Conservation (phyloP, 495 filamentous ascomycete species). For the Chaetomium tenue region DNA sequence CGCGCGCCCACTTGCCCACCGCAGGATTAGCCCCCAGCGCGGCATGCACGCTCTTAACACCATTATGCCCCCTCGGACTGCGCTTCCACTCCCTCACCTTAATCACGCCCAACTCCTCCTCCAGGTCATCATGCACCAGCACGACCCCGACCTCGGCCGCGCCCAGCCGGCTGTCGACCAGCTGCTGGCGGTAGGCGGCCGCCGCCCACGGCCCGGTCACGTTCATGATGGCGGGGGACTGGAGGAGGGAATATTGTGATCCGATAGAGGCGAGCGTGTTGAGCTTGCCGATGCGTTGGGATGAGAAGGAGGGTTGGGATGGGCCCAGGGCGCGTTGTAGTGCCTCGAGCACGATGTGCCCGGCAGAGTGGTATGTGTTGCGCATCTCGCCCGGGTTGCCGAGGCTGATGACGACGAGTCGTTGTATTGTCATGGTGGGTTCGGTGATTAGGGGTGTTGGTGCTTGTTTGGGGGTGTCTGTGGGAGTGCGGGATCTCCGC, state of each 20-base stretch:
- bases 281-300: slow-evolving; percentile 42
- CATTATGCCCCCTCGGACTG: slow-evolving; percentile 76
- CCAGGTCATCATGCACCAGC: slow-evolving; percentile 81
- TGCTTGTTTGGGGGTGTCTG: neutral
- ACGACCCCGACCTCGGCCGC: slow-evolving; percentile 54
- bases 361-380: slow-evolving; percentile 76
- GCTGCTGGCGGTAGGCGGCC: slow-evolving; percentile 42
- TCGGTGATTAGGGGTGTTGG: neutral
- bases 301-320: slow-evolving; percentile 47
- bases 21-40: slow-evolving; percentile 41
- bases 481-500: neutral
- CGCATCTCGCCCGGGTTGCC: slow-evolving; percentile 55
- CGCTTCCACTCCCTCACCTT: slow-evolving; percentile 53
- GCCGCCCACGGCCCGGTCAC: slow-evolving; percentile 59
- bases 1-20: slow-evolving; percentile 38
- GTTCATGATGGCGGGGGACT: slow-evolving; percentile 77
- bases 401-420: slow-evolving; percentile 51
- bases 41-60: slow-evolving; percentile 64
- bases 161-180: slow-evolving; percentile 32
- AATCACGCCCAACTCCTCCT: slow-evolving; percentile 64
- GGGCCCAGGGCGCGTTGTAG: slow-evolving; percentile 46
- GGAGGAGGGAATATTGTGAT: slow-evolving; percentile 59
- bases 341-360: slow-evolving; percentile 65
- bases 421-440: slow-evolving; percentile 33
- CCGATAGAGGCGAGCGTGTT: slow-evolving; percentile 44